Evolutionary conservation across 1,139 yeast species (phyloP).

Genomic region (Yamadazyma spencermartinsiae): DNA sequence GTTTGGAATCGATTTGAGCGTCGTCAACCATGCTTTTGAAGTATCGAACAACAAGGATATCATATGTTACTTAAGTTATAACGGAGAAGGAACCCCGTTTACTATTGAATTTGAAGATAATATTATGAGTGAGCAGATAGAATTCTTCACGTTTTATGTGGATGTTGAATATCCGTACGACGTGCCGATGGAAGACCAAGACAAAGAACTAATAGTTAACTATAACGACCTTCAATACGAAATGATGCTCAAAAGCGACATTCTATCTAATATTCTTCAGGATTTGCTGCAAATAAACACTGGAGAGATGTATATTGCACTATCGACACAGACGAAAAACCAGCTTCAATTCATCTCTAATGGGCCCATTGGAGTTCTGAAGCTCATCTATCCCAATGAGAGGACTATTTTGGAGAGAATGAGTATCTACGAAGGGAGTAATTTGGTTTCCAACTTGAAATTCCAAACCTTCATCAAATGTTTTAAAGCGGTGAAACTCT

Average conservation of each 20-base stretch:
- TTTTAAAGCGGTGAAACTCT: constrained; percentile 53
- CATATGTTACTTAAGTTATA: constrained; percentile 40
- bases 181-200: constrained; percentile 27
- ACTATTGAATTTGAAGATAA: constrained; percentile 72
- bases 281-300: constrained; percentile 70
- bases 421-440: constrained; percentile 20
- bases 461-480: constrained; percentile 55
- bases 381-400: constrained; percentile 66
- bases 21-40: constrained; percentile 30
- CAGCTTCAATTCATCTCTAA: constrained; percentile 58
- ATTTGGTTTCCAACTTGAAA: constrained; percentile 33
- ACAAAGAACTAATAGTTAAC: constrained; percentile 38
- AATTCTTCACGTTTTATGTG: constrained; percentile 58
- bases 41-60: constrained; percentile 15
- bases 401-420: constrained; percentile 57
- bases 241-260: constrained; percentile 64
- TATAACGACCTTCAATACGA: constrained; percentile 56
- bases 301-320: constrained; percentile 54
- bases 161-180: constrained; percentile 39
- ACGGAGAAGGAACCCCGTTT: constrained; percentile 65
- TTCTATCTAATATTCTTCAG: constrained; percentile 60
- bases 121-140: constrained; percentile 67
- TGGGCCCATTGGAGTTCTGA: constrained; percentile 70
- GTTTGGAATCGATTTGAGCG: constrained; percentile 39
- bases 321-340: constrained; percentile 29